Conservation (phyloP, 805 yeast genomes). For the Teunomyces barrocoloradensis region DNA sequence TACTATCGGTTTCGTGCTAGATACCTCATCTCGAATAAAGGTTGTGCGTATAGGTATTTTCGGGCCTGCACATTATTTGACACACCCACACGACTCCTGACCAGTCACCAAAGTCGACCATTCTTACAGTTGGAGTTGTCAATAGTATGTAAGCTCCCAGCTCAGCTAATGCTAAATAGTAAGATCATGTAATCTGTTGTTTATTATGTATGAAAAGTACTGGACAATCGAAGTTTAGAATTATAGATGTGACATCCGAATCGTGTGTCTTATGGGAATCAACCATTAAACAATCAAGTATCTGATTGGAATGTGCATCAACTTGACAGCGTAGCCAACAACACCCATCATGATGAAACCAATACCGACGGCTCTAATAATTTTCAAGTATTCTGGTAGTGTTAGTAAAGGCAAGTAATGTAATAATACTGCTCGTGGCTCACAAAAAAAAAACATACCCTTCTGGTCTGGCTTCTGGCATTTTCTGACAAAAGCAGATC, state of each 20-base stretch:
- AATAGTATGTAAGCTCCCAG: too few relatives aligned
- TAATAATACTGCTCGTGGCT: too few relatives aligned
- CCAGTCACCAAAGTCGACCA: too few relatives aligned
- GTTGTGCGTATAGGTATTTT: not conserved
- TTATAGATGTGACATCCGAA: not conserved
- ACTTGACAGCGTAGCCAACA: conserved; percentile 92
- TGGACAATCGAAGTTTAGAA: not conserved
- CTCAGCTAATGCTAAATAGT: too few relatives aligned
- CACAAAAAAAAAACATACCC: conserved; percentile 44
- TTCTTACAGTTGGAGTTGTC: too few relatives aligned
- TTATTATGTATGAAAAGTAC: conserved; percentile 1
- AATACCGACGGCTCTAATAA: conserved; percentile 92
- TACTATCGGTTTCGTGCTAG: not conserved
- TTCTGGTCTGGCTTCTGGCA: conserved; percentile 91
- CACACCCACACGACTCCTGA: not conserved
- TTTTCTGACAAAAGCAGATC: conserved; percentile 80
- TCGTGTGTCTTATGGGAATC: not conserved
- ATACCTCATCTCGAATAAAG: conserved; percentile 1
- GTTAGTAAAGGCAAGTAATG: conserved; percentile 15
- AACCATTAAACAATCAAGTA: conserved; percentile 75
- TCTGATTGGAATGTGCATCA: conserved; percentile 94
- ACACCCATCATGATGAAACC: conserved; percentile 98
- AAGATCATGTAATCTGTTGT: not conserved
- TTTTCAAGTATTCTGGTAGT: conserved; percentile 70
- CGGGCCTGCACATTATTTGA: not conserved